Evolutionary conservation across 345 rosid species (phyloP).

Genomic region (Litchi chinensis): DNA sequence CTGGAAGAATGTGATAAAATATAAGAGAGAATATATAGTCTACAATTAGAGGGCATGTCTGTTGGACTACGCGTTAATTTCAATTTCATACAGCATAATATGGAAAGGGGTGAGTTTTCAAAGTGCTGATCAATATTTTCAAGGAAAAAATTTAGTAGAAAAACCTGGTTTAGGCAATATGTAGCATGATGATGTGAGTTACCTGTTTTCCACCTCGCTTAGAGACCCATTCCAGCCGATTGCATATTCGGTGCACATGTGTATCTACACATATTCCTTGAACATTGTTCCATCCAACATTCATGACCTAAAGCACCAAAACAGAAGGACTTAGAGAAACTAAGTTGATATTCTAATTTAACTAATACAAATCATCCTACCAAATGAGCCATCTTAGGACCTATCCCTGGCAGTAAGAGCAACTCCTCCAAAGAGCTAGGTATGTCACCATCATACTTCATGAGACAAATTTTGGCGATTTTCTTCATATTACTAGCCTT

Average conservation of each 20-base stretch:
- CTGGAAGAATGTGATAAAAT: not conserved
- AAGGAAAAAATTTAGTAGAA: not conserved
- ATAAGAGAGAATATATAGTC: not conserved
- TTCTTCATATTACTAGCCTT: slow-evolving; percentile 91
- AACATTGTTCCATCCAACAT: slow-evolving; percentile 82
- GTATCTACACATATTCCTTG: slow-evolving; percentile 97
- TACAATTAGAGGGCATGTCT: not conserved
- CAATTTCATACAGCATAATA: not conserved
- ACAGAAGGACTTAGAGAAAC: slow-evolving; percentile 8
- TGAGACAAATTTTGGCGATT: slow-evolving; percentile 81
- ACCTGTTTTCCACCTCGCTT: slow-evolving; percentile 69
- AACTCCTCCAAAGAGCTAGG: slow-evolving; percentile 86
- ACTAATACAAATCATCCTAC: slow-evolving; percentile 25
- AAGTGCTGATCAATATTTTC: not conserved
- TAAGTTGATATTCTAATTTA: not conserved
- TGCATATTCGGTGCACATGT: slow-evolving; percentile 91
- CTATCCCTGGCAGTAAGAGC: slow-evolving; percentile 90
- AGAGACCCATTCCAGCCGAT: slow-evolving; percentile 95
- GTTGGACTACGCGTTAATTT: not conserved
- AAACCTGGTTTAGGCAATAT: not conserved
- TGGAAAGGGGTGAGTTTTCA: not conserved
- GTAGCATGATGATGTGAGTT: not conserved
- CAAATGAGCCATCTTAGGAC: slow-evolving; percentile 80
- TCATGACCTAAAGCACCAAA: slow-evolving; percentile 70
- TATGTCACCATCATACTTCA: slow-evolving; percentile 78